Evolutionary conservation across 75 land plant genomes (phyloP).

Genomic region (Pinus taeda): DNA sequence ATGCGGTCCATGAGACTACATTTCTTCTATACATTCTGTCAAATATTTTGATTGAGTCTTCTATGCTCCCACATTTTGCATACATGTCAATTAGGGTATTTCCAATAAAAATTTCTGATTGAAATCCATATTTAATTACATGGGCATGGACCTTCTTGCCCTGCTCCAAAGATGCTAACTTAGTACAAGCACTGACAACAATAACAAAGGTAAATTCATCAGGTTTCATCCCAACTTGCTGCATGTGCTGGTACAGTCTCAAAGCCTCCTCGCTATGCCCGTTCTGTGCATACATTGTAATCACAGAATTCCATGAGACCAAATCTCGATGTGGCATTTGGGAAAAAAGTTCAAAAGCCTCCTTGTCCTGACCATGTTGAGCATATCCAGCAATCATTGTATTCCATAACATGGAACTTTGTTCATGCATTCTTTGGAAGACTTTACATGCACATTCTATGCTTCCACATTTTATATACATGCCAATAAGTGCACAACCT

Average conservation of each 20-base stretch:
- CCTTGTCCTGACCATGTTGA: slow-evolving; percentile 34
- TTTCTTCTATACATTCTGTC: slow-evolving; percentile 28
- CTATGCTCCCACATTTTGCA: slow-evolving; percentile 55
- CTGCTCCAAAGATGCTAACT: slow-evolving; percentile 28
- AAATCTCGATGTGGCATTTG: slow-evolving; percentile 32
- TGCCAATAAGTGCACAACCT: slow-evolving; percentile 41
- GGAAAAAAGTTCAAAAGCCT: slow-evolving; percentile 41
- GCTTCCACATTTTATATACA: slow-evolving; percentile 20
- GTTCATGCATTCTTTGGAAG: slow-evolving; percentile 28
- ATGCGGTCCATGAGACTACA: slow-evolving; percentile 62
- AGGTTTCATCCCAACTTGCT: slow-evolving; percentile 13
- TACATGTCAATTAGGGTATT: slow-evolving; percentile 71
- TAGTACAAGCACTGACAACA: slow-evolving; percentile 48
- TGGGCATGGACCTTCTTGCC: slow-evolving; percentile 43
- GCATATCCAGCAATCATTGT: slow-evolving; percentile 54
- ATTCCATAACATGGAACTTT: slow-evolving; percentile 44
- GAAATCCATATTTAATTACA: slow-evolving; percentile 32
- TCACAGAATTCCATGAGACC: slow-evolving; percentile 55
- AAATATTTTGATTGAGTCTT: slow-evolving; percentile 43
- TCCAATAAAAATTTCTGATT: slow-evolving; percentile 26
- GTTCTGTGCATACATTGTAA: slow-evolving; percentile 46
- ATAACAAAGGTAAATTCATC: slow-evolving; percentile 48
- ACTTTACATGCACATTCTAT: slow-evolving; percentile 22
- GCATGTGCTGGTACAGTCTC: slow-evolving; percentile 35
- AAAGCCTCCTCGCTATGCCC: slow-evolving; percentile 35